Conservation (phyloP, 2,329 filamentous ascomycete species). For the Penicillium thymicola region DNA sequence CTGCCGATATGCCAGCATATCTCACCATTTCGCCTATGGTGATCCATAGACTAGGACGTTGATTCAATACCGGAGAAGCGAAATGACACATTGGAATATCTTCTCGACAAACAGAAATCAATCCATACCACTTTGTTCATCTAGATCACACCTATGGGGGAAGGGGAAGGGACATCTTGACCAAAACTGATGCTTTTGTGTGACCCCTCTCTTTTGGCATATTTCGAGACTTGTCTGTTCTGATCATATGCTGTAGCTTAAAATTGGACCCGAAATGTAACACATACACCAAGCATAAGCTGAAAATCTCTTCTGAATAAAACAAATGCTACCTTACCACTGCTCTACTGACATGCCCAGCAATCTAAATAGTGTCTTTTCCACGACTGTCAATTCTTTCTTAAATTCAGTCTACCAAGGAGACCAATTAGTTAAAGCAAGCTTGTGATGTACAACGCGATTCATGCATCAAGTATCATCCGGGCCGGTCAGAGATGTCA, state of each 20-base stretch:
- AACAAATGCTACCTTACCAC: neutral
- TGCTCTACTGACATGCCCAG: neutral
- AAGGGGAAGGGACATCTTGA: neutral
- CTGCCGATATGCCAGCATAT: neutral
- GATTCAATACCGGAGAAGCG: neutral
- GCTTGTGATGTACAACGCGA: constrained; percentile 6
- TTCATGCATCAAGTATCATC: constrained; percentile 1
- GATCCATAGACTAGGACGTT: neutral
- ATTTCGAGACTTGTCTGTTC: neutral
- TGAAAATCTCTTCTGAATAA: neutral
- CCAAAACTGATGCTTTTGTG: neutral
- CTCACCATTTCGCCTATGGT: neutral
- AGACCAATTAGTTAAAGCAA: neutral
- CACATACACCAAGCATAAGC: neutral
- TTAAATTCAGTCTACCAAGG: neutral
- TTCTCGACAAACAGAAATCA: neutral
- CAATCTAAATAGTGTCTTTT: neutral
- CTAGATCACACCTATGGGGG: neutral
- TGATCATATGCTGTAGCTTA: neutral
- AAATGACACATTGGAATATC: neutral
- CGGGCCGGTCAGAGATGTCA: neutral
- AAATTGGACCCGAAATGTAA: neutral
- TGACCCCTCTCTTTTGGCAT: neutral
- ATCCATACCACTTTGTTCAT: neutral
- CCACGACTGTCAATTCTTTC: neutral